Conservation (phyloP, 305 asterid genomes). For the Fraxinus albicans region DNA sequence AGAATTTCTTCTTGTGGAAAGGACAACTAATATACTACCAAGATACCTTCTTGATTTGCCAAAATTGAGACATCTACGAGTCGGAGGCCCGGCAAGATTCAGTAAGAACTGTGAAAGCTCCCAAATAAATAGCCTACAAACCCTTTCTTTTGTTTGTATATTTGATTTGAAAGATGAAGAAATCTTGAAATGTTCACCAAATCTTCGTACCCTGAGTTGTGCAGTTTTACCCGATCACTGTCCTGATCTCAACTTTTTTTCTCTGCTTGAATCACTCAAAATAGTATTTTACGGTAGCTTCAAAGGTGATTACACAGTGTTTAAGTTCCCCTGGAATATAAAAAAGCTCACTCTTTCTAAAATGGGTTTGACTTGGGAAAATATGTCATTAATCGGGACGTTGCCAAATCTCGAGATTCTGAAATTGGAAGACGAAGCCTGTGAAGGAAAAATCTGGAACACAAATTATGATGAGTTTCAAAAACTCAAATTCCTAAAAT, state of each 20-base stretch:
- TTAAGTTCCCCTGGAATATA: conserved; percentile 7
- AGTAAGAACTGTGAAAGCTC: conserved; percentile 1
- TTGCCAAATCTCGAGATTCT: conserved; percentile 25
- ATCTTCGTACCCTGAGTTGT: conserved; percentile 13
- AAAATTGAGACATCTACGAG: conserved; percentile 26
- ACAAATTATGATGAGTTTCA: conserved; percentile 14
- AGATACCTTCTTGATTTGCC: conserved; percentile 16
- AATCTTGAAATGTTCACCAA: conserved; percentile 3
- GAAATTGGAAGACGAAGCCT: conserved; percentile 10
- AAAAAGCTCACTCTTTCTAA: conserved; percentile 14
- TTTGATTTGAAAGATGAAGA: not conserved
- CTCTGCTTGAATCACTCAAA: conserved; percentile 9
- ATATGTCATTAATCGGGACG: conserved; percentile 7
- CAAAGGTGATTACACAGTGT: not conserved
- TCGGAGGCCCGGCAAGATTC: not conserved
- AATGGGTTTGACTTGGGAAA: conserved; percentile 2
- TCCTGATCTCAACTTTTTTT: conserved; percentile 3
- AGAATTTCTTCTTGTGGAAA: conserved; percentile 17
- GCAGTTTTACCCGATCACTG: too few relatives aligned
- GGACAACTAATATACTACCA: not conserved
- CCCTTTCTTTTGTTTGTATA: not conserved
- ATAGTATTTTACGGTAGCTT: not conserved
- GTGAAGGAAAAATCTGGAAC: conserved; percentile 16
- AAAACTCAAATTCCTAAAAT: conserved; percentile 16
- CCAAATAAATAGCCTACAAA: not conserved